Base-by-base conservation (phyloP, 2,329 filamentous ascomycete genomes). In the Fusarium praegraminearum region DNA sequence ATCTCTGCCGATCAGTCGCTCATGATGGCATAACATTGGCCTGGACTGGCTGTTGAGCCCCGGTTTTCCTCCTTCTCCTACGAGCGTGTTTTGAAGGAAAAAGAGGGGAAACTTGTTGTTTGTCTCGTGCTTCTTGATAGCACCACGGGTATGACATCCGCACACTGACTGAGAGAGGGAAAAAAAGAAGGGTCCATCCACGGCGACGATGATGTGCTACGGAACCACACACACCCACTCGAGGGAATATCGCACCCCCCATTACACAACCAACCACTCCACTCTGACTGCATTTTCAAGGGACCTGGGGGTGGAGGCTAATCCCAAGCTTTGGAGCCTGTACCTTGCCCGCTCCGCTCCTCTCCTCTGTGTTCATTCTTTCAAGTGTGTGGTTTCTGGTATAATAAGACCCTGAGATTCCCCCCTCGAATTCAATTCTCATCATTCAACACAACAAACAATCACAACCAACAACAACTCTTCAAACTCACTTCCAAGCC, bases 361-460 rank as follows among this genome's bases (percentile, higher is more conserved):
- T 57, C 68, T 63, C 47, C 36, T 44, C 50, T 55, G 51, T 30
- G 18, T 33, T 36, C 43, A 41, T 45, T 51, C 33, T 44, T 40
- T 50, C n/a, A 40, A 20, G 62, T 44, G 56, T 44, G 41, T 28
- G 28, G 38, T 30, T 52, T 62, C 41, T 58, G 53, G 70, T 74
- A 74, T 74, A 74, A 64, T 74, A 75, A 74, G 72, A 72, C 62
- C 60, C 44, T 51, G 49, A 40, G 20, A 64, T 65, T 58, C 63
- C 55, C 70, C 60, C 52, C 20, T 65, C 38, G 1, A 41, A 15
- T 4, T n/a, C 11, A 22, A 3, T 55, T 51, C 38, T 32, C 32
- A 54, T 65, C 54, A 65, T 51, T 35, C 44, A 45, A 36, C 35
- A 58, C 30, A 35, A 60, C 41, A 55, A 41, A 63, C 46, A 53